Evolutionary conservation across 2,329 filamentous ascomycete species (phyloP), one percentile per base, ranked within the genome.

Genomic region (Madurella fahalii): DNA sequence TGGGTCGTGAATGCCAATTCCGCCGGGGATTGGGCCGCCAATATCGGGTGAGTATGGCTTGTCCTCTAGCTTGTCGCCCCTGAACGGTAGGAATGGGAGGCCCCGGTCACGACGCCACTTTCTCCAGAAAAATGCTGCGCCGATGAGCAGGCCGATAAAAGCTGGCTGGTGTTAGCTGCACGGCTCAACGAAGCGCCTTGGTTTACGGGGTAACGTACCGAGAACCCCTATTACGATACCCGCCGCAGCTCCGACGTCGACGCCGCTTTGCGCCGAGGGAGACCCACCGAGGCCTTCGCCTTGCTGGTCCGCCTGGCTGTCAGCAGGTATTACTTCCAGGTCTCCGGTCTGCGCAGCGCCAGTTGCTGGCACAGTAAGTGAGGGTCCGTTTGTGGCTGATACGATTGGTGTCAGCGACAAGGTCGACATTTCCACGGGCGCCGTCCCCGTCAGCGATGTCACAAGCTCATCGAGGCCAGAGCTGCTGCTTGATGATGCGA

Each of bases 171-270:
- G 61, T 62, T 54, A 62, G 20, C 2, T 4, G n/a, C 2, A 16
- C 13, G 3, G 4, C 1, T 2, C 15, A 17, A 9, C 15, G 2
- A 32, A 9, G 32, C 2, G 15, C 4, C 9, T 7, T 25, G 25
- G 25, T 25, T 25, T 25, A 25, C 25, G n/a, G 32, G 8, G 40
- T 15, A 13, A 40, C 57, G 13, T 59, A 63, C 62, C 56, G 1
- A 64, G 34, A 4, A 61, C 52, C 8, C 61, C 61, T 4, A 63
- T 46, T 1, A 61, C 53, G 25, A 64, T 60, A 1, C 62, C 61
- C 0, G 53, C 59, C 1, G 52, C 48, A 4, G 53, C 56, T 2
- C 60, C 59, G 1, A 40, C 9, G 18, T 37, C 54, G 16, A 58
- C 39, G 2, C 42, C 39, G 40, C 41, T 56, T 20, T 18, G 42